These are phyloP conservation scores for Torulaspora quercuum DNA, from an alignment of 805 yeast genomes.

Conservation along the genomic window DNA sequence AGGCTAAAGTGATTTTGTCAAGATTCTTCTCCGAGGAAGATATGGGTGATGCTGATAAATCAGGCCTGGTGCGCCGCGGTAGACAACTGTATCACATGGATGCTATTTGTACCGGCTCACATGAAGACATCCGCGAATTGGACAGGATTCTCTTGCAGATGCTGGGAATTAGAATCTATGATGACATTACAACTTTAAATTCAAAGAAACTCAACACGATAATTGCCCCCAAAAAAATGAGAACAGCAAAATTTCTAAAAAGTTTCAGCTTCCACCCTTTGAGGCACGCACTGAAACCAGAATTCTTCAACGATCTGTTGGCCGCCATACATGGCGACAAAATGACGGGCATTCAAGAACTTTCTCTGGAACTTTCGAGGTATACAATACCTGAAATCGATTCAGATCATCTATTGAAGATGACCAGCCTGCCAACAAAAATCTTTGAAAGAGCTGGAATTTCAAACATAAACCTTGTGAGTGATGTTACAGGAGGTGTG, in stretches of 20 bases:
- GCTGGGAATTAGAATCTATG: slow-evolving; percentile 56
- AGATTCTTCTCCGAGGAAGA: slow-evolving; percentile 11
- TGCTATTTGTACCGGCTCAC: slow-evolving; percentile 67
- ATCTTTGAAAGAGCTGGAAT: slow-evolving; percentile 30
- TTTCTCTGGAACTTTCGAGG: slow-evolving; percentile 22
- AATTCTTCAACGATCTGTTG: slow-evolving; percentile 44
- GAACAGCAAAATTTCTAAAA: slow-evolving; percentile 83
- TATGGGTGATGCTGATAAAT: slow-evolving; percentile 7
- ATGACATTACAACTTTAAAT: slow-evolving; percentile 22
- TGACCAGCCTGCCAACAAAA: slow-evolving; percentile 20
- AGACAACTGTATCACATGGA: slow-evolving; percentile 40
- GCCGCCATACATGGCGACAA: slow-evolving; percentile 26
- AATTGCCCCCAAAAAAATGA: slow-evolving; percentile 74
- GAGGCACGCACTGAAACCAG: slow-evolving; percentile 52
- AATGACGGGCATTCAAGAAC: slow-evolving; percentile 12
- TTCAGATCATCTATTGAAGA: slow-evolving; percentile 22
- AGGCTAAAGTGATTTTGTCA: slow-evolving; percentile 21
- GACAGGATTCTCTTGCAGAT: slow-evolving; percentile 44
- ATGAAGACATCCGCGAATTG: slow-evolving; percentile 42
- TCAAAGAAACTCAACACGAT: slow-evolving; percentile 44
- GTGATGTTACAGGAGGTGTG: slow-evolving; percentile 32
- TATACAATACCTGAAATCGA: slow-evolving; percentile 38
- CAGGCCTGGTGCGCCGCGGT: slow-evolving; percentile 5
- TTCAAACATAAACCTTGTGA: slow-evolving; percentile 22
- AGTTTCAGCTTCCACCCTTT: slow-evolving; percentile 56